Evolutionary conservation across 2,329 filamentous ascomycete species (phyloP), one percentile per base, ranked within the genome.

Genomic region (Pestalotiopsis sp.): DNA sequence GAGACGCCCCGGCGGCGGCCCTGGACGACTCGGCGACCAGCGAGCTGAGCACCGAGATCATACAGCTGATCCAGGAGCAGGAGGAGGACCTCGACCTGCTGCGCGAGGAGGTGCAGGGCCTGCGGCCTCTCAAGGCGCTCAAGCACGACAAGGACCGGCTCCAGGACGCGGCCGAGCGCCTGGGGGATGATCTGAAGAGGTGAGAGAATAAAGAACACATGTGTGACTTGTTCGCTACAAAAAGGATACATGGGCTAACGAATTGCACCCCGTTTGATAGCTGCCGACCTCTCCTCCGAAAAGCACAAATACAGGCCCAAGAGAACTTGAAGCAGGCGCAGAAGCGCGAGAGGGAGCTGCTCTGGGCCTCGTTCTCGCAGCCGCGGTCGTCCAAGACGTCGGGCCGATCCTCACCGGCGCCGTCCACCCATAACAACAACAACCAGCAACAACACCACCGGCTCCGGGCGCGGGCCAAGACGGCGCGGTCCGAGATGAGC

Each of bases 1-100:
- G 31, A 36, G 31, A 36, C 31, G 31, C 31, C 6, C 2, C 31
- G 31, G 6, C 31, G 31, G 31, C 31, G 31, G 31, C 31, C 65
- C 83, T 85, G 23, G 86, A 87, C 64, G 83, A 83, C 69, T 85
- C 86, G 70, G 84, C 86, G 45, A 89, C 91, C 68, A 79, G 91
- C 23, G 94, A 97, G 80, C 87, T 98, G 41, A 89, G 90, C 72
- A 85, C 89, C 25, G 94, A 98, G 78, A 97, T 98, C 71, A 90
- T 92, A 73, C 90, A 93, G 75, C 87, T 88, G 20, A 81, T 98
- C 70, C 91, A 93, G 73, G 91, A 93, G 68, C 89, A 92, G 64
- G 91, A 97, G 74, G 93, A 97, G 71, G 93, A 97, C 69, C 87
- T 96, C 72, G 95, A 97, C 79, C 80, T 96, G 20, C 78, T 98